phyloP scores from a whole-genome alignment of 306 rosid species.

The Purshia tridentata region DNA sequence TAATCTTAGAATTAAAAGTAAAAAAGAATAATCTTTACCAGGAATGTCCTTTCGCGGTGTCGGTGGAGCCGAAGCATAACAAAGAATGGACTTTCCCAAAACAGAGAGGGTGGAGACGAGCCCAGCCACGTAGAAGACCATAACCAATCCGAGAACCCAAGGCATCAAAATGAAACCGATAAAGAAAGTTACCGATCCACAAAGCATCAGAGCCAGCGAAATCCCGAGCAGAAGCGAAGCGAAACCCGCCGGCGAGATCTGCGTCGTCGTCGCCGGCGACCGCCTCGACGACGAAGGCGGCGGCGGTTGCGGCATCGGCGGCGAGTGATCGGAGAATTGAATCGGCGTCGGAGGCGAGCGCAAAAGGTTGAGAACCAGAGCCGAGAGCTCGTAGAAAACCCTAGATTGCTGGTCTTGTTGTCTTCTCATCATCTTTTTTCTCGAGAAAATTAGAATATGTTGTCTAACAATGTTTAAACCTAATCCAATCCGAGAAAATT shows the following conservation, averaged over 20 bases:
- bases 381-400: conserved; percentile 62
- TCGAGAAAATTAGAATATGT: neutral
- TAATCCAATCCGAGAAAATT: neutral
- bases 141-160: conserved; percentile 76
- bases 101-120: conserved; percentile 59
- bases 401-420: conserved; percentile 54
- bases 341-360: conserved; percentile 62
- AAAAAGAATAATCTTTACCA: conserved; percentile 36
- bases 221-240: conserved; percentile 80
- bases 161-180: conserved; percentile 91
- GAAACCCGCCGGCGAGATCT: conserved; percentile 78
- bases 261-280: conserved; percentile 12
- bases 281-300: conserved; percentile 18
- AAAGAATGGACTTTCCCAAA: conserved; percentile 67
- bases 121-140: conserved; percentile 73
- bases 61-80: conserved; percentile 44
- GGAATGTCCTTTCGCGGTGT: conserved; percentile 60
- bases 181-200: conserved; percentile 90
- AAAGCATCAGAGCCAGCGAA: conserved; percentile 81
- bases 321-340: conserved; percentile 35
- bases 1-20: no score
- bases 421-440: conserved; percentile 43
- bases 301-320: conserved; percentile 1
- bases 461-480: neutral
- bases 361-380: conserved; percentile 67